These are phyloP conservation scores for Eucalyptus tenuipes DNA, from an alignment of 345 rosid species.

Conservation along the genomic window DNA sequence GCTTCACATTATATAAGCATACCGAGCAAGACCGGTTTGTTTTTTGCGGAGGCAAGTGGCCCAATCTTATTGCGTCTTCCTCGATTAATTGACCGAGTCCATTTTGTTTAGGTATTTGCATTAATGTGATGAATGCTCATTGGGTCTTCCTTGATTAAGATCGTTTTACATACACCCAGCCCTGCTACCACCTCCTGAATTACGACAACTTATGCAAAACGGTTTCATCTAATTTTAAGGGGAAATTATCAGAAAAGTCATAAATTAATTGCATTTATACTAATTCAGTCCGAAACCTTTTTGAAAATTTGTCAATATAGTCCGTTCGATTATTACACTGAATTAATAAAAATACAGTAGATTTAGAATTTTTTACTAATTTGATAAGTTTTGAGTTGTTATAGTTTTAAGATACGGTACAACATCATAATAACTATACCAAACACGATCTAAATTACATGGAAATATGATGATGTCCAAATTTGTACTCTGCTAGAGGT, in stretches of 20 bases:
- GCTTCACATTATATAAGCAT: background rate
- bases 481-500: background rate
- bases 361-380: no score
- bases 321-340: no score
- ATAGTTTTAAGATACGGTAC: background rate
- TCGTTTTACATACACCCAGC: background rate
- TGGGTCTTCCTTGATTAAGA: background rate
- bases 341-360: no score
- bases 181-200: background rate
- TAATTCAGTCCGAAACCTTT: rapidly evolving
- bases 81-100: background rate
- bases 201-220: background rate
- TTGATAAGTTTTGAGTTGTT: background rate
- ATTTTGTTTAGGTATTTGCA: background rate
- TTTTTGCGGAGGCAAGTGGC: background rate
- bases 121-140: background rate
- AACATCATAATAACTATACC: background rate
- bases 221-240: background rate
- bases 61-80: background rate
- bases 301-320: background rate
- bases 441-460: background rate
- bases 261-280: no score
- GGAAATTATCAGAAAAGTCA: no score
- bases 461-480: background rate
- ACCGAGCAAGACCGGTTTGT: background rate